A percentile compares a stretch with the other conserved stretches of the same genome.
These are phyloP conservation scores for Vanrija sp. DNA, from an alignment of 1,284 basidiomycete species.

Conservation along the genomic window DNA sequence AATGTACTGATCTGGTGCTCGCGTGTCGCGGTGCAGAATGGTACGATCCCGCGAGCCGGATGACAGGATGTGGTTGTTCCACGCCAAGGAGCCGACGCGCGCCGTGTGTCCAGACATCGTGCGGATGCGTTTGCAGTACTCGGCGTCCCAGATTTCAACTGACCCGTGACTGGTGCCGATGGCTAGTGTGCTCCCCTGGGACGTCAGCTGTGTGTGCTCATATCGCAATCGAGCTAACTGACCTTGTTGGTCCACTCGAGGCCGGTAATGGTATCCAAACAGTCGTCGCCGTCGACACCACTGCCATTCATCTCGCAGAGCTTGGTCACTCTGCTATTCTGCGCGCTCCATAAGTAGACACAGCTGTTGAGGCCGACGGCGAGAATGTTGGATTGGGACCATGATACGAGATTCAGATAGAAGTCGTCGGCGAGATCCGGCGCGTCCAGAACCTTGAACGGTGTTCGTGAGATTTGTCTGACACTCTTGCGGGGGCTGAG, in stretches of 20 bases:
- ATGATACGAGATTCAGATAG: constrained; percentile 96
- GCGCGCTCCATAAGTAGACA: constrained; percentile 96
- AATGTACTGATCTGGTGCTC: constrained; percentile 67
- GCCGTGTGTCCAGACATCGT: constrained; percentile 79
- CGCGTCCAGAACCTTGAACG: constrained; percentile 95
- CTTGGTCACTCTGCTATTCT: constrained; percentile 86
- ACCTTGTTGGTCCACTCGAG: constrained; percentile 90
- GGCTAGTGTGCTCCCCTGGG: constrained; percentile 77
- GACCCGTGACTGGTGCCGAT: constrained; percentile 84
- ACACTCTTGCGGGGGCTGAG: constrained; percentile 77
- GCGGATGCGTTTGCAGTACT: constrained; percentile 68
- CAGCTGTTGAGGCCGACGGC: constrained; percentile 88
- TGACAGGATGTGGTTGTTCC: constrained; percentile 84
- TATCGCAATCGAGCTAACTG: too few species aligned
- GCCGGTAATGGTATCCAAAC: constrained; percentile 69
- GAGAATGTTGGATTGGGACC: constrained; percentile 90
- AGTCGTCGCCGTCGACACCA: constrained; percentile 22
- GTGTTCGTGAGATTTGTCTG: constrained; percentile 85
- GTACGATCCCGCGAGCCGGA: constrained; percentile 88
- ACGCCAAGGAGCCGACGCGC: constrained; percentile 88
- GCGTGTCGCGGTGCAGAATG: constrained; percentile 89
- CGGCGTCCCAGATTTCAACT: constrained; percentile 93
- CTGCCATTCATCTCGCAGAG: constrained; percentile 70
- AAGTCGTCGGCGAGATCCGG: constrained; percentile 97
- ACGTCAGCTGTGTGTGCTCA: too few species aligned